These are phyloP conservation scores for Elymus sibiricus DNA, from an alignment of 176 grass and related monocot genomes.

Conservation along the genomic window DNA sequence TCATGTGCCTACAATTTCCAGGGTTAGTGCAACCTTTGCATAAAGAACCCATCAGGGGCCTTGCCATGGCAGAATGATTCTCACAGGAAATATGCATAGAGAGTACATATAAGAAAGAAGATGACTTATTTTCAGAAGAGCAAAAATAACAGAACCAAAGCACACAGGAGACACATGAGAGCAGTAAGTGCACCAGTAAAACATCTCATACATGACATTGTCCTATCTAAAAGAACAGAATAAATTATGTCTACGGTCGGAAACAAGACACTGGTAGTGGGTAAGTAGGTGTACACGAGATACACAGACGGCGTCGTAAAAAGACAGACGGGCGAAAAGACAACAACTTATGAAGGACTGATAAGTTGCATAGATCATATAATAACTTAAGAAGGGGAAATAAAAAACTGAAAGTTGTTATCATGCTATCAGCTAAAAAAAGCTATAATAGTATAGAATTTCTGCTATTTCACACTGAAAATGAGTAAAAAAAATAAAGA, in stretches of 20 bases:
- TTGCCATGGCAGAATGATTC: too few species aligned
- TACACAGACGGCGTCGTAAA: neutral
- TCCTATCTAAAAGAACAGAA: neutral
- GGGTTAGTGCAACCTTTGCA: too few species aligned
- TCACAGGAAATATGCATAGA: too few species aligned
- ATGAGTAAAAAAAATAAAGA: too few species aligned
- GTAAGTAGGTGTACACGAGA: conserved; percentile 3
- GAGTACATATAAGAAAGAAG: neutral
- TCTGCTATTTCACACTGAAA: too few species aligned
- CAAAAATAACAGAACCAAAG: neutral
- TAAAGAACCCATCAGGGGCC: too few species aligned
- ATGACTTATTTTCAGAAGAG: neutral
- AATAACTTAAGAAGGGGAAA: too few species aligned
- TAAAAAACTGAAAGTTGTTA: too few species aligned
- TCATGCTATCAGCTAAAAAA: too few species aligned
- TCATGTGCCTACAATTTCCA: neutral
- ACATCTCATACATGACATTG: neutral
- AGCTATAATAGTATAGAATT: too few species aligned
- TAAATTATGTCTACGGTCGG: neutral
- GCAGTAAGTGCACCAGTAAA: neutral
- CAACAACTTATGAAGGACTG: neutral
- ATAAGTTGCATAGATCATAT: too few species aligned
- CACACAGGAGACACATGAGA: neutral
- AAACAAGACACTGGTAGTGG: conserved; percentile 9
- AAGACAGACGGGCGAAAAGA: neutral